These are phyloP conservation scores for Metschnikowia cerradonensis DNA, from an alignment of 805 yeast genomes.

Conservation along the genomic window DNA sequence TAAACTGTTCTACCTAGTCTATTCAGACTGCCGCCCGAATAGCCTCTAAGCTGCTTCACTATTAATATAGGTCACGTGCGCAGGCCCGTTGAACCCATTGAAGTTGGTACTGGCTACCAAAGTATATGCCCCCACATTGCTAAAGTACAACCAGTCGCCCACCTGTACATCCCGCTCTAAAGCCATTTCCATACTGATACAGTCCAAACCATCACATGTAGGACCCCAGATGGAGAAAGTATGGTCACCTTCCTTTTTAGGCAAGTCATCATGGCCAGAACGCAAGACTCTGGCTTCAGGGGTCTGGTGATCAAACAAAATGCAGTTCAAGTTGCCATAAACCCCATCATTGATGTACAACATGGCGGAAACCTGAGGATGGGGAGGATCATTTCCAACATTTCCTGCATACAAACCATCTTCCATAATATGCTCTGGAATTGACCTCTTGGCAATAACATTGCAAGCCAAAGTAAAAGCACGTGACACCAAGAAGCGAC, in stretches of 20 bases:
- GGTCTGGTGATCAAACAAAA: constrained; percentile 84
- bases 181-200: constrained; percentile 52
- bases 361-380: constrained; percentile 37
- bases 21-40: no score
- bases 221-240: constrained; percentile 93
- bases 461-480: constrained; percentile 83
- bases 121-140: constrained; percentile 87
- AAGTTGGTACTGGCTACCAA: constrained; percentile 87
- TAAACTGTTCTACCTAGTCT: no score
- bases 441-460: constrained; percentile 55
- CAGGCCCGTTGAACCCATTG: constrained; percentile 74
- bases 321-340: constrained; percentile 92
- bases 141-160: constrained; percentile 92
- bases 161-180: constrained; percentile 61
- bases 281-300: constrained; percentile 66
- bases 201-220: constrained; percentile 94
- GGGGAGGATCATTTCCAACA: rapidly evolving
- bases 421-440: no score
- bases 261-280: constrained; percentile 6
- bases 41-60: constrained; percentile 5
- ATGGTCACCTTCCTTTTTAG: constrained; percentile 23
- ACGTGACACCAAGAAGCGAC: constrained; percentile 80
- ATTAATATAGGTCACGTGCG: constrained; percentile 59
- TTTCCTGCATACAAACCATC: no score
- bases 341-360: constrained; percentile 91